A percentile compares a stretch with the other conserved stretches of the same genome.
These are phyloP conservation scores for Arthroderma sp. DNA, from an alignment of 2,329 filamentous ascomycete genomes.

Conservation along the genomic window DNA sequence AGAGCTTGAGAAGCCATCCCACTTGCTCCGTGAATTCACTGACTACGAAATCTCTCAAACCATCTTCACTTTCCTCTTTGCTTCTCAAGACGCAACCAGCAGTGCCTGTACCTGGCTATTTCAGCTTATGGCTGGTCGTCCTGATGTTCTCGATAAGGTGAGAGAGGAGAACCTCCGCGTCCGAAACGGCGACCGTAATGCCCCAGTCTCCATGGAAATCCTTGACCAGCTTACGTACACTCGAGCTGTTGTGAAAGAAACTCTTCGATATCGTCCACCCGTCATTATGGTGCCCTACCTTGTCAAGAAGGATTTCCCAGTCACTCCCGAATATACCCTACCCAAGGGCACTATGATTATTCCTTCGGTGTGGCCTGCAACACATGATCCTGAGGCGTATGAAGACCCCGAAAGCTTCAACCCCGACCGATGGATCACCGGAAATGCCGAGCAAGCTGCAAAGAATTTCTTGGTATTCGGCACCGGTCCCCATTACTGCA, in stretches of 20 bases:
- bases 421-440: slow-evolving; percentile 81
- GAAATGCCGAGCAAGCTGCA: slow-evolving; percentile 75
- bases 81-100: slow-evolving; percentile 92
- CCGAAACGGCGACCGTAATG: slow-evolving; percentile 60
- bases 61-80: slow-evolving; percentile 91
- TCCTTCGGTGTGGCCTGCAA: slow-evolving; percentile 76
- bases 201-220: slow-evolving; percentile 64
- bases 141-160: slow-evolving; percentile 79
- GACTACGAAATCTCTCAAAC: slow-evolving; percentile 89
- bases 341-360: slow-evolving; percentile 93
- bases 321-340: slow-evolving; percentile 77
- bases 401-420: slow-evolving; percentile 78
- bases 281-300: slow-evolving; percentile 95
- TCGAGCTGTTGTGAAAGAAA: slow-evolving; percentile 79
- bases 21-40: slow-evolving; percentile 71
- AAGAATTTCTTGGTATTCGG: slow-evolving; percentile 98
- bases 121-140: slow-evolving; percentile 83
- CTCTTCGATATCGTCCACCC: slow-evolving; percentile 84
- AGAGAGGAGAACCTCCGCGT: slow-evolving; percentile 76
- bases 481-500: slow-evolving; percentile 88
- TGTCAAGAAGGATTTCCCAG: slow-evolving; percentile 88
- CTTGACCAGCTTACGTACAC: slow-evolving; percentile 84
- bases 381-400: slow-evolving; percentile 88
- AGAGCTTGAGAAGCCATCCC: slow-evolving; percentile 63
- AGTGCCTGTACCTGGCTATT: slow-evolving; percentile 91